phyloP scores from a whole-genome alignment of 2,329 filamentous ascomycete genomes.

The Gaeumannomyces sp. region DNA sequence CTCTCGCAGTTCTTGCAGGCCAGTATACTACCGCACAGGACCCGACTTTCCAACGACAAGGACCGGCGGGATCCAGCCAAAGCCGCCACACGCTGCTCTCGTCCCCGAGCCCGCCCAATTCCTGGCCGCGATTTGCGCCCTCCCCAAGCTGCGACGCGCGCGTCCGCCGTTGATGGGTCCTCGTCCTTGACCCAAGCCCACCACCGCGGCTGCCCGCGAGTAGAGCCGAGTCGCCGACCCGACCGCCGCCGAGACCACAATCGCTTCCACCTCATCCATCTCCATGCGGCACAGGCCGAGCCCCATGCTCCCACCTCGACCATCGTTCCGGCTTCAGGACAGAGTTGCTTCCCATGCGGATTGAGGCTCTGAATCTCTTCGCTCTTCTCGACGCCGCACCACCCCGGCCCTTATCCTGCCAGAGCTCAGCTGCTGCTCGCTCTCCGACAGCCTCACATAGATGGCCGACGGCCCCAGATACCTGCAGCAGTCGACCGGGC shows the following conservation, averaged over 20 bases:
- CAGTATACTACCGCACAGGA: background rate
- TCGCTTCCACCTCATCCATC: slow-evolving; percentile 5
- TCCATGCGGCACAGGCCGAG: slow-evolving; percentile 7
- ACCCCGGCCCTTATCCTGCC: slow-evolving; percentile 5
- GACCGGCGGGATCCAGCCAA: background rate
- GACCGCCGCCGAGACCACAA: slow-evolving; percentile 4
- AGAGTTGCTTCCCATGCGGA: slow-evolving; percentile 12
- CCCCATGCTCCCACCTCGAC: slow-evolving; percentile 10
- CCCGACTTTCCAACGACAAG: background rate
- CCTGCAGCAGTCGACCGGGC: slow-evolving; percentile 48
- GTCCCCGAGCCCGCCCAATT: background rate
- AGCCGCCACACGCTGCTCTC: background rate
- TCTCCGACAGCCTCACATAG: slow-evolving; percentile 38
- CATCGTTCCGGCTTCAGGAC: slow-evolving; percentile 6
- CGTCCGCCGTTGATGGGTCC: slow-evolving; percentile 5
- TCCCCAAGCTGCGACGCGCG: slow-evolving; percentile 1
- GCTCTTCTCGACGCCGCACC: slow-evolving; percentile 9
- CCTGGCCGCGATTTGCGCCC: background rate
- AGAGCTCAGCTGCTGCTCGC: slow-evolving; percentile 8
- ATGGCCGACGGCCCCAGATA: slow-evolving; percentile 66
- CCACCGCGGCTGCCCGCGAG: background rate
- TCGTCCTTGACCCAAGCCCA: background rate
- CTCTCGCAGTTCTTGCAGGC: background rate
- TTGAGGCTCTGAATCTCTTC: slow-evolving; percentile 8
- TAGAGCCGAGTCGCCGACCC: slow-evolving; percentile 1